A percentile compares a stretch with the other conserved stretches of the same genome.
These are phyloP conservation scores for Dalbergia cultrata DNA, from an alignment of 306 rosid genomes.

Conservation along the genomic window DNA sequence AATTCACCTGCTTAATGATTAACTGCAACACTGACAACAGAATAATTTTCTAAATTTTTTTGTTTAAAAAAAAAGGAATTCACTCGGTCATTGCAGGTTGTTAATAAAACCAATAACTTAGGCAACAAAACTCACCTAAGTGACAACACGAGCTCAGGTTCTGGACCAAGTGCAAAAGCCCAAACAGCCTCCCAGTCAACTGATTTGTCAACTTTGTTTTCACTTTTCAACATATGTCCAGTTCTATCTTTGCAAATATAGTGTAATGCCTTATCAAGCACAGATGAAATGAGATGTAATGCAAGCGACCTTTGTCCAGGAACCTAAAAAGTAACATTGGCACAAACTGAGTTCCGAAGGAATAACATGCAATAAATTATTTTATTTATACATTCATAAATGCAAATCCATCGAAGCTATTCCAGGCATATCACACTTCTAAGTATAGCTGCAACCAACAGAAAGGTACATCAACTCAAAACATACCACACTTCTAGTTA, in stretches of 20 bases:
- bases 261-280: conserved; percentile 79
- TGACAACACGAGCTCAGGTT: conserved; percentile 91
- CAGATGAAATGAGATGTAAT: conserved; percentile 71
- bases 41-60: conserved; percentile 8
- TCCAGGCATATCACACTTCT: background rate
- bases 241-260: conserved; percentile 56
- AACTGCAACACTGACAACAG: conserved; percentile 23
- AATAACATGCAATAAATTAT: conserved; percentile 2
- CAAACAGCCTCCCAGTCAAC: conserved; percentile 91
- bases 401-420: conserved; percentile 31
- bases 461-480: conserved; percentile 41
- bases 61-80: background rate
- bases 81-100: conserved; percentile 7
- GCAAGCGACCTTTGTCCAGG: conserved; percentile 95
- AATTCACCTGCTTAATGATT: conserved; percentile 25
- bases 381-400: conserved; percentile 26
- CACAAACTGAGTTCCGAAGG: conserved; percentile 28
- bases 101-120: conserved; percentile 40
- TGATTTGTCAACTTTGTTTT: conserved; percentile 56
- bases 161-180: conserved; percentile 96
- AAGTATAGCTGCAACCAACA: conserved; percentile 28
- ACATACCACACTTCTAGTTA: conserved; percentile 89
- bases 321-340: conserved; percentile 59
- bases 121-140: conserved; percentile 67
- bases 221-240: conserved; percentile 50